phyloP scores from a whole-genome alignment of 1,284 basidiomycete genomes.

The Cryptococcus sp. region DNA sequence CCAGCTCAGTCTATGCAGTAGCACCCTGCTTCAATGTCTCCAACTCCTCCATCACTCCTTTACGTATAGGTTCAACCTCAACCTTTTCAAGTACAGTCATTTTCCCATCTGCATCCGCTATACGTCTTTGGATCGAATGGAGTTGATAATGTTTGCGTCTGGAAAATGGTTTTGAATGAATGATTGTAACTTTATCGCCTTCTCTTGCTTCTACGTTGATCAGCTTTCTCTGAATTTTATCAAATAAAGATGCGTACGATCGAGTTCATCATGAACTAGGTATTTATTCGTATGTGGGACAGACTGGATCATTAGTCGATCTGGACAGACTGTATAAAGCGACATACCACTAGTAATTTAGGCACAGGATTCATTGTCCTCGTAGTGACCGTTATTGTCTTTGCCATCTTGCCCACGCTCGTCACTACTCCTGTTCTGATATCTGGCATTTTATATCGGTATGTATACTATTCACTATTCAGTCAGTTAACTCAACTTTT shows the following conservation, averaged over 20 bases:
- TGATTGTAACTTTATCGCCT: background rate
- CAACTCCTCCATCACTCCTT: background rate
- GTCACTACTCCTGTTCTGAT: conserved; percentile 1
- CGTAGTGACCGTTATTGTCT: background rate
- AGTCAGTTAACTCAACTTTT: background rate
- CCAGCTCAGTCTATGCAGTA: too few relatives aligned
- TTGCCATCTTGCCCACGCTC: conserved; percentile 1
- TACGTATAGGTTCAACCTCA: background rate
- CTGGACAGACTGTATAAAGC: background rate
- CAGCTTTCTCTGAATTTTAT: background rate
- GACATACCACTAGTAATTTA: background rate
- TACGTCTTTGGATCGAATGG: background rate
- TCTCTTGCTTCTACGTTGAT: background rate
- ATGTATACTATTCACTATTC: background rate
- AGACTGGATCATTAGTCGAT: background rate
- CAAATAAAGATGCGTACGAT: background rate
- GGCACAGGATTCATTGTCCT: background rate
- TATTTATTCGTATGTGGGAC: background rate
- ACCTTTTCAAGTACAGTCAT: background rate
- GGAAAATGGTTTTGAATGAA: background rate
- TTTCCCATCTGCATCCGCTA: background rate
- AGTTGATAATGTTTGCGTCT: background rate
- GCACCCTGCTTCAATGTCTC: background rate
- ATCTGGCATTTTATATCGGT: background rate
- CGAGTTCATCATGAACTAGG: background rate